Conservation (phyloP, 352 stramenopile genomes). For the Thalassiosira livingstoniorum region DNA sequence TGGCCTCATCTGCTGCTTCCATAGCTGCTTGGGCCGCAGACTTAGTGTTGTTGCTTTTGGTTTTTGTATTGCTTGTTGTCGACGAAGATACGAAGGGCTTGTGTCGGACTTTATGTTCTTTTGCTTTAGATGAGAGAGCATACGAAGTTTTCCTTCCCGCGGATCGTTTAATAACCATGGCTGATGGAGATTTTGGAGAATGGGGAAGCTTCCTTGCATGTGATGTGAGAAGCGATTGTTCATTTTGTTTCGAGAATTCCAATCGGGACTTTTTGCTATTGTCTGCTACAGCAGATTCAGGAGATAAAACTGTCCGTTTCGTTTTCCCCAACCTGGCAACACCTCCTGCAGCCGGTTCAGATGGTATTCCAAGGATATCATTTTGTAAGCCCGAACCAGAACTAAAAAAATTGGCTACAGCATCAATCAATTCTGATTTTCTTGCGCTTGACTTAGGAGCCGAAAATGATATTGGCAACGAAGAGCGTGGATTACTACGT, state of each 20-base stretch:
- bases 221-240: neutral
- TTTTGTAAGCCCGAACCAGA: slow-evolving; percentile 10
- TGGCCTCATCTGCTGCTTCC: slow-evolving; percentile 27
- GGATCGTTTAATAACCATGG: slow-evolving; percentile 3
- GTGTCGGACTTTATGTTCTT: slow-evolving; percentile 5
- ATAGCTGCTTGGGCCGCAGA: slow-evolving; percentile 4
- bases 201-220: neutral
- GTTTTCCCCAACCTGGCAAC: no score
- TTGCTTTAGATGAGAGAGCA: neutral
- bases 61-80: slow-evolving; percentile 4
- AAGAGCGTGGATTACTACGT: no score
- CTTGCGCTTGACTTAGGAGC: slow-evolving; percentile 32
- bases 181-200: neutral
- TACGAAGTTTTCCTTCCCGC: neutral
- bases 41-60: neutral
- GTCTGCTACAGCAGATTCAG: neutral
- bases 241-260: neutral
- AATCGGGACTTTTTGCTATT: neutral
- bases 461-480: no score
- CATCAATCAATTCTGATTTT: slow-evolving; percentile 42
- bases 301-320: no score
- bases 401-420: slow-evolving; percentile 42
- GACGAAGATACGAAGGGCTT: neutral
- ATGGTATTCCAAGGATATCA: neutral
- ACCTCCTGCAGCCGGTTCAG: neutral